Conservation (phyloP, 768 basidiomycete genomes). For the Lactarius sp. region DNA sequence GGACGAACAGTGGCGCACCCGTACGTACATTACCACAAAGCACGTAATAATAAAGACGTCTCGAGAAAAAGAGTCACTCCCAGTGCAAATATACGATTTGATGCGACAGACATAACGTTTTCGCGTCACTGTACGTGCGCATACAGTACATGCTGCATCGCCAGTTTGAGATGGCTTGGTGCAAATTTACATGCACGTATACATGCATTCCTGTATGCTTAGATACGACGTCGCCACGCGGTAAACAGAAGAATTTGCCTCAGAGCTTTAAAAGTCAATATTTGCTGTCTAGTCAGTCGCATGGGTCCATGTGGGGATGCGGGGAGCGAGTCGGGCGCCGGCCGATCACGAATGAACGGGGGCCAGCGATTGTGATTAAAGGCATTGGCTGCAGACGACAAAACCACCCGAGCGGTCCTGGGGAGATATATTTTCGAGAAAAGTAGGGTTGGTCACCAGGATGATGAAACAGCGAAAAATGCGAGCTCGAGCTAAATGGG, state of each 20-base stretch:
- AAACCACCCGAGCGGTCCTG: background rate
- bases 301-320: background rate
- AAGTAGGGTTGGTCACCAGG: too few relatives aligned
- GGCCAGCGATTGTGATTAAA: background rate
- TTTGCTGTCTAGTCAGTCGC: background rate
- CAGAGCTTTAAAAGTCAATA: background rate
- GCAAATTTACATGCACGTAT: background rate
- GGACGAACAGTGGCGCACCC: background rate
- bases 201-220: background rate
- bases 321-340: background rate
- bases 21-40: slow-evolving; percentile 12
- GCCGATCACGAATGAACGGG: background rate
- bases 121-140: too few relatives aligned
- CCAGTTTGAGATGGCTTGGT: background rate
- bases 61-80: background rate
- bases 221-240: background rate
- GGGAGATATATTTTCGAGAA: too few relatives aligned
- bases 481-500: background rate
- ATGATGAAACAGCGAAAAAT: background rate
- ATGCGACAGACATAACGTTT: too few relatives aligned
- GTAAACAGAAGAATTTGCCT: background rate
- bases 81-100: too few relatives aligned
- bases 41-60: slow-evolving; percentile 11
- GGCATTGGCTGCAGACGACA: background rate
- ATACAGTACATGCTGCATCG: too few relatives aligned